phyloP scores from a whole-genome alignment of 2,329 filamentous ascomycete genomes.

The Rhynchosporium graminicola region DNA sequence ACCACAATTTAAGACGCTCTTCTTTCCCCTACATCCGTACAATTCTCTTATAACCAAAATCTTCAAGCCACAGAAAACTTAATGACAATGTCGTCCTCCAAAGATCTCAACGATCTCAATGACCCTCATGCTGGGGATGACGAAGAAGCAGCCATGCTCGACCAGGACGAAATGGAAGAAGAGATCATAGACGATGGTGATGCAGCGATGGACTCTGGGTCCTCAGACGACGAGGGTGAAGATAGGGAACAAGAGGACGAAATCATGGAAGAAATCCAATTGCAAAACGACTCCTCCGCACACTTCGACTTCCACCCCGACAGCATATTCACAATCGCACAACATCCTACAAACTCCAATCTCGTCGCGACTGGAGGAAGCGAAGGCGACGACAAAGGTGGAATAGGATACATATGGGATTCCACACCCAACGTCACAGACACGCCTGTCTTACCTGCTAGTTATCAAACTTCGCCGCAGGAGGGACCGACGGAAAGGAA shows the following conservation, averaged over 20 bases:
- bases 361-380: conserved; percentile 86
- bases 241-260: conserved; percentile 57
- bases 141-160: conserved; percentile 71
- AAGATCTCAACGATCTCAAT: conserved; percentile 26
- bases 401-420: conserved; percentile 86
- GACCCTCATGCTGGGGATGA: conserved; percentile 47
- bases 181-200: conserved; percentile 70
- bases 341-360: conserved; percentile 77
- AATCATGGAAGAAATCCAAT: conserved; percentile 65
- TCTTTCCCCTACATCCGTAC: not conserved
- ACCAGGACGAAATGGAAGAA: conserved; percentile 76
- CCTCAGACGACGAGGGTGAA: conserved; percentile 61
- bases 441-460: conserved; percentile 71
- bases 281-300: conserved; percentile 90
- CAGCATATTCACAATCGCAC: conserved; percentile 91
- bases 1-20: conserved; percentile 1
- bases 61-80: not conserved
- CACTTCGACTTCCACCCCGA: conserved; percentile 91
- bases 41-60: not conserved
- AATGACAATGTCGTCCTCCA: conserved; percentile 33
- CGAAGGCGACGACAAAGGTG: conserved; percentile 60
- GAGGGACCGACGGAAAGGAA: conserved; percentile 55
- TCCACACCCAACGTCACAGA: conserved; percentile 60
- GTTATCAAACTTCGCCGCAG: conserved; percentile 69
- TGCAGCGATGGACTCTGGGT: conserved; percentile 77